Conservation (phyloP, 495 filamentous ascomycete species). For the Corynascus novoguineensis region DNA sequence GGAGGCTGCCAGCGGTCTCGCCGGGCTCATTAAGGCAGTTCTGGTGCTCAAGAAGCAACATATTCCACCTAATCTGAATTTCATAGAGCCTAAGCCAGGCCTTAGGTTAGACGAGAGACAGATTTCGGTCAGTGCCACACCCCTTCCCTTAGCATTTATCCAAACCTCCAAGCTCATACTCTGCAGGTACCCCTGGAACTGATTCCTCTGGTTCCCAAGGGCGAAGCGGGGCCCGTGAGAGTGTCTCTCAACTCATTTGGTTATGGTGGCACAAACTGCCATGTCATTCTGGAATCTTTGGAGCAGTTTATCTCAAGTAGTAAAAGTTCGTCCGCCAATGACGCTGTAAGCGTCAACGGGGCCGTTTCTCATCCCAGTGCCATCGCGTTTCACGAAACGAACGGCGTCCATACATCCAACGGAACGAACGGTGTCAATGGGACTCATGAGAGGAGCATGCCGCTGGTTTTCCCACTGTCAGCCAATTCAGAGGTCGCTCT, state of each 20-base stretch:
- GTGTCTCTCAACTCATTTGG: slow-evolving; percentile 39
- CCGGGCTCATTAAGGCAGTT: slow-evolving; percentile 50
- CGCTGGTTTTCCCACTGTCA: neutral
- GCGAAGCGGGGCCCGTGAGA: slow-evolving; percentile 9
- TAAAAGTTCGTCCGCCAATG: neutral
- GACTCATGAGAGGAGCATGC: neutral
- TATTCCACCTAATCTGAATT: slow-evolving; percentile 36
- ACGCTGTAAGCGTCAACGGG: neutral
- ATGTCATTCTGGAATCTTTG: slow-evolving; percentile 34
- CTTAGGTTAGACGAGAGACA: slow-evolving; percentile 34
- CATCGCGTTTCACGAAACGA: too few relatives aligned
- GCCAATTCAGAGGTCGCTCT: neutral
- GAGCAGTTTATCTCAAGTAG: slow-evolving; percentile 22
- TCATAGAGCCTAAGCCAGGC: slow-evolving; percentile 37
- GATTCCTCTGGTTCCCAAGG: slow-evolving; percentile 9
- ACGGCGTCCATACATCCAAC: neutral
- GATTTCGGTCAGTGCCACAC: too few relatives aligned
- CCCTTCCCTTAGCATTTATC: too few relatives aligned
- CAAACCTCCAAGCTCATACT: neutral
- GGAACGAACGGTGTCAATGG: neutral
- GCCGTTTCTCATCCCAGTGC: neutral
- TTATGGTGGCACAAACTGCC: slow-evolving; percentile 39
- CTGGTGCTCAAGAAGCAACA: slow-evolving; percentile 48
- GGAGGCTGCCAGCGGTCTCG: slow-evolving; percentile 48
- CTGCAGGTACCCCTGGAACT: slow-evolving; percentile 2